Evolutionary conservation across 768 basidiomycete species (phyloP), one percentile per base, ranked within the genome.

Genomic region (Suillus brevipes): DNA sequence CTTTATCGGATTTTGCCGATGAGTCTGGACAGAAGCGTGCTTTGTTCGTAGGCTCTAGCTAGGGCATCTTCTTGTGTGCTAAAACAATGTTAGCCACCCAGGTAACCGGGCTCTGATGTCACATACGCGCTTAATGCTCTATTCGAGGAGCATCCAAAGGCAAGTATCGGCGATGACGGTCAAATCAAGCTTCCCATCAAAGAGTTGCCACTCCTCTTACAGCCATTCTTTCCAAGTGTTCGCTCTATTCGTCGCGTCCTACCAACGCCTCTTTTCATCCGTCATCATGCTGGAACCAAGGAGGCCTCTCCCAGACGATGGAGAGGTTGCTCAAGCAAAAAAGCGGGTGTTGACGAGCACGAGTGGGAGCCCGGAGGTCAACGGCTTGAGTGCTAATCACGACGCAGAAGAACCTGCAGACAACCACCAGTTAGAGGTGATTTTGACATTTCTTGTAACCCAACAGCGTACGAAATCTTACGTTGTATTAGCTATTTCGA

Each of bases 351-450:
- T 88, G 36, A 78, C 82, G 20, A 81, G 80, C 61, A 72, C 79
- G 23, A 83, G 82, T 72, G 83, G 85, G 61, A 84, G 82, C 67
- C 87, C 86, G 25, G 80, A 78, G 67, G 77, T 83, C 64, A 89
- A 87, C 77, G 86, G 86, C 64, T 73, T 77, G 64, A 69, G 67
- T 45, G 66, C 75, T 43, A 42, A 59, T 42, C 40, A 59, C 20
- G 74, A 72, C 37, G 47, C 49, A 82, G 64, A 72, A 77, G 85
- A 86, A 71, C 82, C 82, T 66, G 78, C 78, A 55, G 83, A 83
- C 67, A 77, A 77, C 68, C 83, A 85, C 76, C 84, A 84, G 73
- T 81, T 91, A 69, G 90, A 91, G 87, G 90, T 89, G 79, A 75
- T 59, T 59, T 42, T 28, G 18, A 6, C 66, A 13, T 12, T 10